Conservation (phyloP, 2,329 filamentous ascomycete genomes). For the Colletotrichum lentis region DNA sequence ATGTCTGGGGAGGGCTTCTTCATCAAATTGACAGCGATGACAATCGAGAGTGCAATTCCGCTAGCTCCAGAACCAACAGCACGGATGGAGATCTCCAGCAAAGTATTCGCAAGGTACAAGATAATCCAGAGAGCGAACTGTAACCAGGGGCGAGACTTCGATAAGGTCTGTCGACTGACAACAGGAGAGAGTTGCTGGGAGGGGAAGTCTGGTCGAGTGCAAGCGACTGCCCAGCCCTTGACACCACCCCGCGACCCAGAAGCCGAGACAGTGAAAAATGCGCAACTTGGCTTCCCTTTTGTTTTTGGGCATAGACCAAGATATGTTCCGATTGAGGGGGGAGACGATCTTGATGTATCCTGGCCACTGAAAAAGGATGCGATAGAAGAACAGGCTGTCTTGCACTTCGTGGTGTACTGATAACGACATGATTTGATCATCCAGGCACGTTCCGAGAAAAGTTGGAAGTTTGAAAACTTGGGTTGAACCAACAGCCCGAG, state of each 20-base stretch:
- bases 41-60: background rate
- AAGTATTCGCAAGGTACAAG: background rate
- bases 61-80: background rate
- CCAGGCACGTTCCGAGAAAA: background rate
- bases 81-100: background rate
- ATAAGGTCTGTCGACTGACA: background rate
- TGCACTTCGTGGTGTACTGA: background rate
- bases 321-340: background rate
- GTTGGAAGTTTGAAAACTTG: background rate
- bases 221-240: background rate
- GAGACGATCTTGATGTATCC: too few species aligned
- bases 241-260: background rate
- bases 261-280: background rate
- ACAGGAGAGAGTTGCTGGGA: background rate
- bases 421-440: background rate
- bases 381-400: background rate
- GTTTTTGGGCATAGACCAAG: background rate
- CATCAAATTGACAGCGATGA: background rate
- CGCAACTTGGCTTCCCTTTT: background rate
- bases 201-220: background rate
- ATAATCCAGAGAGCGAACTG: background rate
- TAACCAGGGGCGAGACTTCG: constrained; percentile 10
- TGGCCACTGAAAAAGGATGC: background rate
- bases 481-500: constrained; percentile 10
- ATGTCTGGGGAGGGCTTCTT: constrained; percentile 25